These are phyloP conservation scores for Bertia moriformis DNA, from an alignment of 2,329 filamentous ascomycete genomes.

Conservation along the genomic window DNA sequence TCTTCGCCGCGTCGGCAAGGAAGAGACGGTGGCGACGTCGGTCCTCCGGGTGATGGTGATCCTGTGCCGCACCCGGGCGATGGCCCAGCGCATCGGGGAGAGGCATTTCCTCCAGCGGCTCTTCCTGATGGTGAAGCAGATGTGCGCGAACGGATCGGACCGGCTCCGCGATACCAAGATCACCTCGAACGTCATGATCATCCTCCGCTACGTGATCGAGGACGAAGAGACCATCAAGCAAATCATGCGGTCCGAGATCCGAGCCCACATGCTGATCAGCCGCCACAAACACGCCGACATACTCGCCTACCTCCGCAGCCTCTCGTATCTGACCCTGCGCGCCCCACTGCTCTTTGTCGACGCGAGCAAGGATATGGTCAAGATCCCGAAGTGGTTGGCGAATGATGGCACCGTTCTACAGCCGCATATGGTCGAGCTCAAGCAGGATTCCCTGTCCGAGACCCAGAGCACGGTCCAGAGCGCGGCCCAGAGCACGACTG, in stretches of 20 bases:
- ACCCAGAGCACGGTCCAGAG: no score
- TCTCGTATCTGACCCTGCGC: conserved; percentile 68
- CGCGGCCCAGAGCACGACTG: no score
- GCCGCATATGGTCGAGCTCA: conserved; percentile 18
- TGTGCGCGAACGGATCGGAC: conserved; percentile 64
- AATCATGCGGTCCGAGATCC: conserved; percentile 82
- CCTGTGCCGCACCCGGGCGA: conserved; percentile 62
- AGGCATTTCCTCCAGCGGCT: conserved; percentile 79
- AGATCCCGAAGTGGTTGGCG: conserved; percentile 46
- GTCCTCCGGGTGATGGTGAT: conserved; percentile 74
- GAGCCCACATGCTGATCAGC: conserved; percentile 52
- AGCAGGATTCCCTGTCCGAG: conserved; percentile 10
- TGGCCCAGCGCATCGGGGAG: conserved; percentile 66
- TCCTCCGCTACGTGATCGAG: conserved; percentile 84
- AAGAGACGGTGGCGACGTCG: conserved; percentile 70
- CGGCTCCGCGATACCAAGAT: conserved; percentile 45
- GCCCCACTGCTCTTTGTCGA: conserved; percentile 77
- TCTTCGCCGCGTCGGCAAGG: conserved; percentile 77
- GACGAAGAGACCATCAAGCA: conserved; percentile 83
- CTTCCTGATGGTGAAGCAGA: conserved; percentile 90
- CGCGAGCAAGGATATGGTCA: conserved; percentile 71
- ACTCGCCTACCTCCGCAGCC: conserved; percentile 56
- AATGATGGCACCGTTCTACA: no score
- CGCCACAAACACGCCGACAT: conserved; percentile 50
- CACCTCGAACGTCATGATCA: conserved; percentile 58